phyloP scores from a whole-genome alignment of 495 filamentous ascomycete species.

The Penicillium bialowiezense region DNA sequence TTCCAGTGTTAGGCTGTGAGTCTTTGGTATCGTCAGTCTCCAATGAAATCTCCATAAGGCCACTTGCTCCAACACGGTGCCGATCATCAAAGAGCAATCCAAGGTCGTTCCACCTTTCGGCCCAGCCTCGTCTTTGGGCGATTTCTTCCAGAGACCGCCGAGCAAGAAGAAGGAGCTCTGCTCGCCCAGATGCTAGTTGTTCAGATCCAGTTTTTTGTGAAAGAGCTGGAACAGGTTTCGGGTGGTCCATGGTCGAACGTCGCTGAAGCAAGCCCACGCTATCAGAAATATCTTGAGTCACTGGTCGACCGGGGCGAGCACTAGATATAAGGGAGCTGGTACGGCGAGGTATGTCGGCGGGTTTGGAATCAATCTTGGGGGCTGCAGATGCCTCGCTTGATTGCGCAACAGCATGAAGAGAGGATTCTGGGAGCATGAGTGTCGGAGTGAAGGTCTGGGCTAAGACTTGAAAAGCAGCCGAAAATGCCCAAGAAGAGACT shows the following conservation, averaged over 20 bases:
- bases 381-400: conserved; percentile 21
- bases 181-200: conserved; percentile 78
- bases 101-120: conserved; percentile 68
- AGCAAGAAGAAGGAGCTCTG: conserved; percentile 75
- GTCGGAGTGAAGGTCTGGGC: conserved; percentile 70
- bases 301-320: conserved; percentile 24
- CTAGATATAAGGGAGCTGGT: conserved; percentile 41
- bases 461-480: conserved; percentile 72
- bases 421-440: conserved; percentile 62
- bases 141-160: conserved; percentile 73
- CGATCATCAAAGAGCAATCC: conserved; percentile 49
- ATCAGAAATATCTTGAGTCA: conserved; percentile 35
- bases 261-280: conserved; percentile 16
- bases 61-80: conserved; percentile 52
- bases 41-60: conserved; percentile 40
- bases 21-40: conserved; percentile 24
- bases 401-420: conserved; percentile 35
- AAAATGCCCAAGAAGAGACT: conserved; percentile 81
- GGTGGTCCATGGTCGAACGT: conserved; percentile 28
- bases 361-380: conserved; percentile 39
- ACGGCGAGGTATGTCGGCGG: conserved; percentile 37
- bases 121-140: conserved; percentile 72
- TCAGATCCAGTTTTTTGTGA: conserved; percentile 64
- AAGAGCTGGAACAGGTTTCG: conserved; percentile 21
- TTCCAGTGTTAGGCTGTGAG: conserved; percentile 29